These are phyloP conservation scores for Acanthamoeba healyi DNA, from an alignment of 208 protist genomes.

Conservation along the genomic window DNA sequence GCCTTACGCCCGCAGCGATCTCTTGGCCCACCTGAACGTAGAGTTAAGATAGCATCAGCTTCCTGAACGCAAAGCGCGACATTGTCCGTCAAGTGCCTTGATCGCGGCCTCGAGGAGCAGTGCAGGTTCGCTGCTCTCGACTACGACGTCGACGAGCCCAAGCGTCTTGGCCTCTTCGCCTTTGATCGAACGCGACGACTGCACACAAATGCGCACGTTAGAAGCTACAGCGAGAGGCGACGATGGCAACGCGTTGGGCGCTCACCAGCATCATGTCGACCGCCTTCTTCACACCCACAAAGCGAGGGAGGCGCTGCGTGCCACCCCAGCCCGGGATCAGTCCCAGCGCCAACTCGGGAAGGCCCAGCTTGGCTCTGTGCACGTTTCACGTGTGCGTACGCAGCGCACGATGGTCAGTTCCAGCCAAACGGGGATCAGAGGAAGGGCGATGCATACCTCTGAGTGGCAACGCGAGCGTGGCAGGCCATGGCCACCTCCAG, in stretches of 20 bases:
- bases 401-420: neutral
- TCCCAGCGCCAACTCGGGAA: conserved; percentile 93
- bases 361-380: conserved; percentile 85
- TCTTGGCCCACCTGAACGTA: neutral
- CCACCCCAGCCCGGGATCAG: conserved; percentile 93
- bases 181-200: conserved; percentile 77
- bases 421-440: neutral
- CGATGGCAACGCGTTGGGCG: conserved; percentile 63
- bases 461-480: conserved; percentile 90
- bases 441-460: neutral
- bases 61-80: neutral
- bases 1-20: neutral
- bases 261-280: conserved; percentile 93
- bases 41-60: no score
- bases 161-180: conserved; percentile 86
- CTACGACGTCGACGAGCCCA: conserved; percentile 83
- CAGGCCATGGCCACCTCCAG: conserved; percentile 93
- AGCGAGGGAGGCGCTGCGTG: conserved; percentile 90
- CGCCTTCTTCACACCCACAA: conserved; percentile 92
- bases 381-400: neutral
- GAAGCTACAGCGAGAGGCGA: no score
- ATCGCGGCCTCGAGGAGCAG: neutral
- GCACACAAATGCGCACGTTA: conserved; percentile 80
- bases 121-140: neutral
- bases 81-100: neutral